These are phyloP conservation scores for Puya raimondii DNA, from an alignment of 176 grass and related monocot genomes.

Conservation along the genomic window DNA sequence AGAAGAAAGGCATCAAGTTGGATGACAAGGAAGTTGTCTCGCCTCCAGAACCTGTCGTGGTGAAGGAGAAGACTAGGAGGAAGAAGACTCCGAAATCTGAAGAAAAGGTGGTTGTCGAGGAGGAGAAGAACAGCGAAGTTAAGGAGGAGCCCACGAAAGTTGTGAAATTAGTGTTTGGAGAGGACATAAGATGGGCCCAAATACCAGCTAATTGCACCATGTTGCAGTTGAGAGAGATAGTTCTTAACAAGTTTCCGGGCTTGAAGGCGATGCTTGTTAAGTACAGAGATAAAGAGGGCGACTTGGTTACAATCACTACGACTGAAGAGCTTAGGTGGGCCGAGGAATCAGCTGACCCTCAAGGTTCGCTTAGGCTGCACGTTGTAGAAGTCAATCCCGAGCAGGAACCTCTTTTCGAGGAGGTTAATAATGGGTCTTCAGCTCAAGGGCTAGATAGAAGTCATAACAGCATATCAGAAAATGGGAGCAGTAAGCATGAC, in stretches of 20 bases:
- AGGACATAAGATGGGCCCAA: constrained; percentile 88
- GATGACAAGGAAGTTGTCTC: constrained; percentile 47
- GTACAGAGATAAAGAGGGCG: constrained; percentile 83
- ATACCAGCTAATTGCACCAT: constrained; percentile 56
- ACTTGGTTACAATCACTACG: constrained; percentile 85
- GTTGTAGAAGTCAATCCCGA: constrained; percentile 67
- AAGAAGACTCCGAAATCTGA: constrained; percentile 37
- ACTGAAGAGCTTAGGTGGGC: constrained; percentile 69
- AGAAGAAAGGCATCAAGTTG: constrained; percentile 50
- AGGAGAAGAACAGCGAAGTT: constrained; percentile 17
- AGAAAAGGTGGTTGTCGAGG: constrained; percentile 8
- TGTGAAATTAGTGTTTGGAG: constrained; percentile 74
- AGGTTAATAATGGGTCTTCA: constrained; percentile 27
- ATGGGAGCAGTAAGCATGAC: constrained; percentile 22
- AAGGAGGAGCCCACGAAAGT: constrained; percentile 40
- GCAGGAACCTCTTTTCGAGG: constrained; percentile 39
- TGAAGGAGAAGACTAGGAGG: constrained; percentile 57
- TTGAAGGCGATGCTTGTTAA: constrained; percentile 70
- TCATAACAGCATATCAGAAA: constrained; percentile 23
- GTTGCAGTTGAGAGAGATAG: constrained; percentile 50
- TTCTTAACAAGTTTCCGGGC: constrained; percentile 62
- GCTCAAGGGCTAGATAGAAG: constrained; percentile 26
- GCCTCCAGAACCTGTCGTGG: constrained; percentile 36
- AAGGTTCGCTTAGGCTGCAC: constrained; percentile 52
- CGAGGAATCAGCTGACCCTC: constrained; percentile 43